These are phyloP conservation scores for Rhodotorula kratochvilovae DNA, from an alignment of 768 basidiomycete species.

Conservation along the genomic window DNA sequence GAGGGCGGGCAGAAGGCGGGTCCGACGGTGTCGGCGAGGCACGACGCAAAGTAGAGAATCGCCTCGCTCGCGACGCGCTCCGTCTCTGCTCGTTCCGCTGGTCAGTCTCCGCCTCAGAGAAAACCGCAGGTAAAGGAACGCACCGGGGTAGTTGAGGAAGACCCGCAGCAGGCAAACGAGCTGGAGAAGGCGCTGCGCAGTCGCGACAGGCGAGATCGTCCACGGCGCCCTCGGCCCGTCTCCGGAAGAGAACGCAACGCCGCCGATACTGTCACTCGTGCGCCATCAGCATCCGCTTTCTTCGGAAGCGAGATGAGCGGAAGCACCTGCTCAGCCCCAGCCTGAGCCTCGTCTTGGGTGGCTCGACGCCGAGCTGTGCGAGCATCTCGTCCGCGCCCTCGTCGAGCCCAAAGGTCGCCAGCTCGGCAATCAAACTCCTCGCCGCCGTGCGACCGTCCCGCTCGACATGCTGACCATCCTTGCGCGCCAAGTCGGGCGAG, in stretches of 20 bases:
- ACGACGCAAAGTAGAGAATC: constrained; percentile 73
- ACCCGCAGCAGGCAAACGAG: constrained; percentile 66
- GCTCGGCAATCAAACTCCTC: constrained; percentile 58
- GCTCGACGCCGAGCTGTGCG: constrained; percentile 55
- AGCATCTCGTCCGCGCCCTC: constrained; percentile 67
- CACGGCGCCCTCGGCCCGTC: constrained; percentile 55
- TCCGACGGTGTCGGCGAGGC: constrained; percentile 63
- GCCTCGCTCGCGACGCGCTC: constrained; percentile 67
- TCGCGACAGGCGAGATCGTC: constrained; percentile 66
- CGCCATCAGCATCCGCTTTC: not conserved
- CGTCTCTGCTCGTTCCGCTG: constrained; percentile 54
- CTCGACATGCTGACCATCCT: too few species aligned
- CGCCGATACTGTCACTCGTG: not conserved
- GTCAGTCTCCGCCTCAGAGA: not conserved
- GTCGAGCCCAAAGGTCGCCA: constrained; percentile 68
- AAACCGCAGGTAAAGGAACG: not conserved
- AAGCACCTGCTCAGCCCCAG: constrained; percentile 41
- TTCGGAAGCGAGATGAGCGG: not conserved
- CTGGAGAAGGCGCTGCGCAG: constrained; percentile 65
- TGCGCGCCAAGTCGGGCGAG: not conserved
- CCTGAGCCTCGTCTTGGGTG: constrained; percentile 43
- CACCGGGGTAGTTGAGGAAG: constrained; percentile 70
- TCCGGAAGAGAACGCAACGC: not conserved
- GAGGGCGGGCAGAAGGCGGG: constrained; percentile 62
- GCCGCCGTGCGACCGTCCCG: constrained; percentile 56